Evolutionary conservation across 2,329 filamentous ascomycete species (phyloP).

Genomic region (Aspergillus uvarum): DNA sequence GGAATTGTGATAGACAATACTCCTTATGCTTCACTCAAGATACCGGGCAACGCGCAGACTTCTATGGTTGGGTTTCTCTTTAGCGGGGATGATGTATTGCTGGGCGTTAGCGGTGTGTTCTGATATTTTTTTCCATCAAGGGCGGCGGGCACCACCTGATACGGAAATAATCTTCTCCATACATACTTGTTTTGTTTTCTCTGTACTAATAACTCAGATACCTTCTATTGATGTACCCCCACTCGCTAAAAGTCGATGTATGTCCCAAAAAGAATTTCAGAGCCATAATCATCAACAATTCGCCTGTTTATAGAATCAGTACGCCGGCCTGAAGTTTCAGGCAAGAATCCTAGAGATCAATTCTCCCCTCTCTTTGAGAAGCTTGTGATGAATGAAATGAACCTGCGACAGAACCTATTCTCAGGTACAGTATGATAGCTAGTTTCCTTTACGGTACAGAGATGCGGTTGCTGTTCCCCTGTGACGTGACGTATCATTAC

Average conservation of each 20-base stretch:
- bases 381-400: not conserved
- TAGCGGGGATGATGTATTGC: not conserved
- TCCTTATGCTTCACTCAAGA: not conserved
- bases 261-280: not conserved
- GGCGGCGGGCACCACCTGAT: not conserved
- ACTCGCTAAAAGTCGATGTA: not conserved
- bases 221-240: not conserved
- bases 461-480: not conserved
- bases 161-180: not conserved
- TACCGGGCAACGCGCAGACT: not conserved
- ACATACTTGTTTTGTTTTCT: not conserved
- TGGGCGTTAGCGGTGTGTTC: constrained; percentile 5
- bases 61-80: not conserved
- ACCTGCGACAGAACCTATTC: not conserved
- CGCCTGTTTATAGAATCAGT: not conserved
- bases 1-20: not conserved
- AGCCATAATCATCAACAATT: not conserved
- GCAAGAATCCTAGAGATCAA: not conserved
- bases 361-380: no score
- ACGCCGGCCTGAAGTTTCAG: not conserved
- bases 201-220: not conserved
- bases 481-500: constrained; percentile 13
- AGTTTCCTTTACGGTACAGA: not conserved
- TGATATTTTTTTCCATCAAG: not conserved
- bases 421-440: not conserved